Base-by-base conservation (phyloP, 768 basidiomycete species). In the Porpolomopsis calyptriformis region DNA sequence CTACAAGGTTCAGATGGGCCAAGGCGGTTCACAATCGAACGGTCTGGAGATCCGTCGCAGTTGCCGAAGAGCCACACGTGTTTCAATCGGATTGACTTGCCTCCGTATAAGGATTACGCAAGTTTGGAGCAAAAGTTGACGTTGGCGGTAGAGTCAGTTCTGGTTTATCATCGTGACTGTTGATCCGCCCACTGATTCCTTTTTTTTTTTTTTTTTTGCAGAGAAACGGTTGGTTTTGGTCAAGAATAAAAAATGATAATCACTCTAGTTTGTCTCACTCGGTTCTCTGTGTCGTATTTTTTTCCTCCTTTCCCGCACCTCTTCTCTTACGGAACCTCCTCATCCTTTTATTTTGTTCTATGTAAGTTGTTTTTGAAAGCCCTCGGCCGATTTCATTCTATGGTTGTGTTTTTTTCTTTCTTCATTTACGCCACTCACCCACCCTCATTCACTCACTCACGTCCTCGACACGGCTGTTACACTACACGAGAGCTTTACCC, bases 1-100 rank as follows among this genome's bases (percentile, higher is more conserved):
- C 67, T 98, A 14, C 96, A 98, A 66, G 96, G 96, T 14, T 94
- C 91, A 2, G 96, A 99, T 62, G 96, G 94, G 8, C 94, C 93
- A 19, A 72, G 94, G 40, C 77, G 94, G 39, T 99, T 99, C 66
- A 99, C 96, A 6, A 97, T 99, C 58, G 96, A 99, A 66, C 98
- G 98, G 69, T 87, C 90, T 27, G 96, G 96, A 22, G 96, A 99
- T 58, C 88, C 92, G 18, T 86, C 85, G 19, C 92, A 96, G 62
- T 66, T 99, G 57, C 96, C 96, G 1, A 99, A 98, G 80, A 88
- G 85, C 62, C 85, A 88, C 58, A 87, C 85, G 1, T 98, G 96
- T 70, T 99, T 99, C 78, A 98, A 86, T 54, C 74, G 89, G 36
- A 91, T 94, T 55, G 96, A 99, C 67, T 65, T 99, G 45, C 96